Base-by-base conservation (phyloP, 2,329 filamentous ascomycete species). In the Paecilomyces fulvus region DNA sequence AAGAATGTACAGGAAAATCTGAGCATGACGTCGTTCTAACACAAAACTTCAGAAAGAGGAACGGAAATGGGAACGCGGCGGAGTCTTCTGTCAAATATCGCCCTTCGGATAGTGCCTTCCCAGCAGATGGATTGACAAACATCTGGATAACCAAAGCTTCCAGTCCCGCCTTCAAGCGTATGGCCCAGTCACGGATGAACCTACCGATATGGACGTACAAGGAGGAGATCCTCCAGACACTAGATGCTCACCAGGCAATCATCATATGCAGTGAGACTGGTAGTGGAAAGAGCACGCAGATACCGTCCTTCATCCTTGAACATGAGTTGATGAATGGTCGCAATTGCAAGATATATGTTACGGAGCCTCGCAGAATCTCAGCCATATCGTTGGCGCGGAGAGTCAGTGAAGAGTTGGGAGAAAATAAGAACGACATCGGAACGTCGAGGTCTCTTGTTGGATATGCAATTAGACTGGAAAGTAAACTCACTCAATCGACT, bases 211-310 rank as follows among this genome's bases (percentile, higher is more conserved):
- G 89, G 83, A 80, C 83, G 11, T 96, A 94, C 70, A 87, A 86
- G 62, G 77, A 89, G 11, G 82, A 90, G 52, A 90, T 96, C 7
- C 76, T 97, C 11, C 79, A 83, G 25, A 83, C 89, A 1, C 86
- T 99, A 30, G 86, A 90, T 51, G 79, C 82, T 21, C 83, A 95
- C 61, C 92, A 94, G 66, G 88, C 95, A 9, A 86, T 94, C 9
- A 96, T 99, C 58, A 83, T 99, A 30, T 97, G 92, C 69, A 94
- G 94, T 69, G 94, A 99, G 74, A 99, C 94, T 2, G 94, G 94
- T 63, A 96, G 86, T 70, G 94, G 94, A 61, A 99, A 99, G 77
- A 96, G 91, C 72, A 99, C 94, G 0, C 94, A 99, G 67, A 88
- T 96, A n/a, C 94, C 94, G 4, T 87, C 92, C 0, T 97, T 95